Percentiles rank a stretch among this genome's conserved stretches.
Evolutionary conservation across 805 yeast species (phyloP).

Genomic region (Suhomyces sp.): DNA sequence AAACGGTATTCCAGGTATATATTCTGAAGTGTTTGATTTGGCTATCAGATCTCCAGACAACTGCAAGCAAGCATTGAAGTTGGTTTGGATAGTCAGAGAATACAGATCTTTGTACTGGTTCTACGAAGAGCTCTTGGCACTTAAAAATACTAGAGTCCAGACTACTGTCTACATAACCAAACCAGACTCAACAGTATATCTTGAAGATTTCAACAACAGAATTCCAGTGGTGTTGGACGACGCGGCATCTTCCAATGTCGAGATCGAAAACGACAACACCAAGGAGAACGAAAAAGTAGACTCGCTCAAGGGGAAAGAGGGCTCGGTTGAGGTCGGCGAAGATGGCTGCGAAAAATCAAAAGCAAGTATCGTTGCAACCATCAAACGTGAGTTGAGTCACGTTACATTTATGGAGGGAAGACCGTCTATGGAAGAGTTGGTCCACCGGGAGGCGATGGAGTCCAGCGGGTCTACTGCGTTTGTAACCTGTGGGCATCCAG

Average conservation of each 20-base stretch:
- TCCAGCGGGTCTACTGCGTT: constrained; percentile 19
- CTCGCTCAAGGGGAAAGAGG: neutral
- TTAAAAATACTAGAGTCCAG: constrained; percentile 25
- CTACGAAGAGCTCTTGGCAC: constrained; percentile 35
- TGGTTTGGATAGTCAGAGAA: constrained; percentile 64
- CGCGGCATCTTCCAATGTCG: neutral
- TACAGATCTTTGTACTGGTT: constrained; percentile 50
- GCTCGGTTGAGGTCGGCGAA: neutral
- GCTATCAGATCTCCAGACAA: constrained; percentile 19
- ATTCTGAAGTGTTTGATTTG: constrained; percentile 36
- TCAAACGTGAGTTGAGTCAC: constrained; percentile 19
- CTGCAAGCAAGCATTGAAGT: constrained; percentile 27
- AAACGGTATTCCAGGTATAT: constrained; percentile 64
- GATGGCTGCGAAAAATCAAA: neutral
- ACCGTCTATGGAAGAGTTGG: constrained; percentile 9
- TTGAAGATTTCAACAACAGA: neutral
- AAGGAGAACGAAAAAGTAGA: neutral
- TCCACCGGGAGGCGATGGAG: constrained; percentile 7
- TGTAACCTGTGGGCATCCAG: constrained; percentile 32
- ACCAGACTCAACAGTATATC: constrained; percentile 16
- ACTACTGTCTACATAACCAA: constrained; percentile 27
- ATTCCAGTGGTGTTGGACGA: constrained; percentile 2
- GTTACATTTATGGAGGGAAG: constrained; percentile 39
- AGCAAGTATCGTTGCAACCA: constrained; percentile 1
- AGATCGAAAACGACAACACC: neutral